Evolutionary conservation across 306 rosid species (phyloP), one percentile per base, ranked within the genome.

Genomic region (Betula pendula): DNA sequence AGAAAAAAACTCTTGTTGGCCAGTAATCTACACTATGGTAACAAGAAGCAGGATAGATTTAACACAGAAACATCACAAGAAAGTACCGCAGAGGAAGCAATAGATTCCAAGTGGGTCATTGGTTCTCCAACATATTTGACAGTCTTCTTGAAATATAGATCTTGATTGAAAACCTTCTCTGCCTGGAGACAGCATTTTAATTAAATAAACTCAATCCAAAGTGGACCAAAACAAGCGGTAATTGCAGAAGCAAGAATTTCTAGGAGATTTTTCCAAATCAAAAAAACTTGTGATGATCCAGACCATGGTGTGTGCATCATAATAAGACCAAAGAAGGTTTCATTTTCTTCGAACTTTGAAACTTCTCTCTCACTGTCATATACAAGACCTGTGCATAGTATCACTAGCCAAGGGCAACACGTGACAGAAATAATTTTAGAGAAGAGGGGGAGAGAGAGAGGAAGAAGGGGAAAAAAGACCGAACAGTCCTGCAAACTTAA

Each of bases 101-200:
- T 96, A 70, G 99, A 89, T 86, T 96, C 99, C 96, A 96, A 82
- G 87, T 96, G 99, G 69, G 94, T 82, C 99, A 89, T 92, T 62
- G 99, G 99, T 80, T 96, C 99, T 80, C 99, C 99, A 78, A 89
- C 97, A 81, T 72, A 84, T 83, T 93, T 96, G 86, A 91, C 94
- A 73, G 96, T 90, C 87, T 63, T 92, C 91, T 96, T 96, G 84
- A 92, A 96, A 83, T 93, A 96, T 76, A 89, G 72, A 78, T 91
- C 98, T 77, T 96, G 99, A 81, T 96, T 93, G 90, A 91, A 96
- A 84, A 96, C 99, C 88, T 96, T 96, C 85, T 93, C 99, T 33
- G 98, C 91, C 99, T 96, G 84, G 84, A 89, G 70, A 31, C 47
- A 35, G 6, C 19, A 56, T 9, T 66, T n/a, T 35, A 35, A 20